Percentiles rank a stretch among this genome's conserved stretches.
Conservation (phyloP, 2,329 filamentous ascomycete species). For the Tolypocladium endophyticum region DNA sequence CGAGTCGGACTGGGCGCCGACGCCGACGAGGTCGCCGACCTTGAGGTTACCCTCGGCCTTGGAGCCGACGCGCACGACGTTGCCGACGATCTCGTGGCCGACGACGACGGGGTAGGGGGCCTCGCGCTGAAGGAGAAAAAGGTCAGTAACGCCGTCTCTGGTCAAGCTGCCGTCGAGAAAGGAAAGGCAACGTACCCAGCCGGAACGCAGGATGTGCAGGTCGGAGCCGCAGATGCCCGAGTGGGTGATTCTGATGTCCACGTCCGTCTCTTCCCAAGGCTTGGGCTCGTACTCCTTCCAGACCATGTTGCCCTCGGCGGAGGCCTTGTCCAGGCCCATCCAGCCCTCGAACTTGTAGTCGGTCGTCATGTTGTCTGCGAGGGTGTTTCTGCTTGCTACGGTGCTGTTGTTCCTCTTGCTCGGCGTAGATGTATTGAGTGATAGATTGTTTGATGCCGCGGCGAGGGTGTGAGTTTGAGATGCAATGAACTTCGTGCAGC, state of each 20-base stretch:
- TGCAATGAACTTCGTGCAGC: background rate
- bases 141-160: background rate
- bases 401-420: background rate
- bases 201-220: conserved; percentile 46
- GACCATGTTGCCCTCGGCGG: conserved; percentile 39
- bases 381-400: background rate
- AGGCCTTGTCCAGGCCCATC: conserved; percentile 30
- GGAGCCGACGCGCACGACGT: conserved; percentile 41
- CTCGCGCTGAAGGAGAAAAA: background rate
- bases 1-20: conserved; percentile 48
- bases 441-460: background rate
- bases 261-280: conserved; percentile 53
- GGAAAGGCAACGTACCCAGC: conserved; percentile 27
- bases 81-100: conserved; percentile 57
- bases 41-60: conserved; percentile 35
- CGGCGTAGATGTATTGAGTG: background rate
- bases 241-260: conserved; percentile 56
- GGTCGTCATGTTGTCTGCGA: conserved; percentile 13
- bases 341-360: conserved; percentile 41
- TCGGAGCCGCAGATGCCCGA: conserved; percentile 58
- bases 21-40: conserved; percentile 52
- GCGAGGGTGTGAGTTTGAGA: background rate
- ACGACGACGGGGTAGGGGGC: conserved; percentile 36
- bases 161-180: background rate
- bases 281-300: conserved; percentile 51